phyloP scores from a whole-genome alignment of 1,284 basidiomycete genomes.

The Puccinia novopanici region DNA sequence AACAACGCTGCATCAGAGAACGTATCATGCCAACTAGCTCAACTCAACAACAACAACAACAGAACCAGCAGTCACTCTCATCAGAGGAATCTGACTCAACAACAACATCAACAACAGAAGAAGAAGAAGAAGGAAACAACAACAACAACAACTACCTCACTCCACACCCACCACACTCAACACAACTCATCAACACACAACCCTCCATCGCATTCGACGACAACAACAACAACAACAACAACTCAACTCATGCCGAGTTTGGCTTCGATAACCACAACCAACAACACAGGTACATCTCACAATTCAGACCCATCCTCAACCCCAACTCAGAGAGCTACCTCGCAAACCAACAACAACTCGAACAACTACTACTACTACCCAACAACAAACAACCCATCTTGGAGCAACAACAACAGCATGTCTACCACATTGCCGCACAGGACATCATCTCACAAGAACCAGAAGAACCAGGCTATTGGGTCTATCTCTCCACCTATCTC shows the following conservation, averaged over 20 bases:
- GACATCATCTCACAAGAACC: constrained; percentile 55
- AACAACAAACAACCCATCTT: background rate
- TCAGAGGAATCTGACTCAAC: too few species aligned
- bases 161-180: constrained; percentile 11
- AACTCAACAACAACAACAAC: too few species aligned
- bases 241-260: constrained; percentile 59
- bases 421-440: constrained; percentile 40
- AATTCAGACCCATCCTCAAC: constrained; percentile 33
- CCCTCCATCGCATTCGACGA: constrained; percentile 34
- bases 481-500: constrained; percentile 57
- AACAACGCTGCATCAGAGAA: too few species aligned
- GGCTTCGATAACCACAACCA: constrained; percentile 58
- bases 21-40: too few species aligned
- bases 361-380: background rate
- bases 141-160: background rate
- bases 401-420: background rate
- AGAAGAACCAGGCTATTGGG: constrained; percentile 53
- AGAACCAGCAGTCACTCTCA: too few species aligned
- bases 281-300: constrained; percentile 54
- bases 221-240: constrained; percentile 52
- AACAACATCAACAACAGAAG: too few species aligned
- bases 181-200: background rate
- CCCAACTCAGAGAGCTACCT: constrained; percentile 52
- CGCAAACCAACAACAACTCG: too few species aligned
- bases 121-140: too few species aligned